These are phyloP conservation scores for Cutaneotrichosporon sp. DNA, from an alignment of 1,284 basidiomycete species.

Conservation along the genomic window DNA sequence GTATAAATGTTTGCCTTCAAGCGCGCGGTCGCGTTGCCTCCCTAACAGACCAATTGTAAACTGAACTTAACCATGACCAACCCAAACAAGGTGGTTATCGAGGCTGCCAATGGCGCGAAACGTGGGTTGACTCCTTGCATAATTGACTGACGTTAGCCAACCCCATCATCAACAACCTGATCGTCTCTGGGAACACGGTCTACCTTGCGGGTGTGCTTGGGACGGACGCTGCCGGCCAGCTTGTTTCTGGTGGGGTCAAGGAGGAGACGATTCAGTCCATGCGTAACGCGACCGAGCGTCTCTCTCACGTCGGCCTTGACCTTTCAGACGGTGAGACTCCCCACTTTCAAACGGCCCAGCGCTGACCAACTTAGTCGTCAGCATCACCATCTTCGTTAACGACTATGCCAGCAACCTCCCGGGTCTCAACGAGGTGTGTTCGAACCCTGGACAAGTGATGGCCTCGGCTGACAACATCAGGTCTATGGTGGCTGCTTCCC, in stretches of 20 bases:
- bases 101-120: constrained; percentile 7
- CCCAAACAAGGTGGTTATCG: constrained; percentile 10
- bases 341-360: too few species aligned
- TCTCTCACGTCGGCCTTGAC: constrained; percentile 20
- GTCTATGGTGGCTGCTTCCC: constrained; percentile 21
- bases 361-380: constrained; percentile 12
- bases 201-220: constrained; percentile 24
- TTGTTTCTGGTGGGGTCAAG: constrained; percentile 67
- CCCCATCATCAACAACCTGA: constrained; percentile 20
- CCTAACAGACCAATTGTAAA: too few species aligned
- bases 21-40: too few species aligned
- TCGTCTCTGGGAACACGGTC: constrained; percentile 21
- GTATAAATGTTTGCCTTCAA: too few species aligned
- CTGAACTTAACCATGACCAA: constrained; percentile 6
- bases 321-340: constrained; percentile 19
- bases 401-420: constrained; percentile 19
- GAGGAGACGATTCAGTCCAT: constrained; percentile 67
- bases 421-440: constrained; percentile 19
- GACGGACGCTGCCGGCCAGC: constrained; percentile 66
- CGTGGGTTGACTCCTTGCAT: background rate
- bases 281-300: constrained; percentile 63
- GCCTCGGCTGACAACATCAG: background rate
- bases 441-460: background rate
- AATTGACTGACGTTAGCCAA: constrained; percentile 6
- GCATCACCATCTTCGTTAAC: constrained; percentile 19